Evolutionary conservation across 805 yeast genomes (phyloP).

Genomic region (Ogataea paradorogensis): DNA sequence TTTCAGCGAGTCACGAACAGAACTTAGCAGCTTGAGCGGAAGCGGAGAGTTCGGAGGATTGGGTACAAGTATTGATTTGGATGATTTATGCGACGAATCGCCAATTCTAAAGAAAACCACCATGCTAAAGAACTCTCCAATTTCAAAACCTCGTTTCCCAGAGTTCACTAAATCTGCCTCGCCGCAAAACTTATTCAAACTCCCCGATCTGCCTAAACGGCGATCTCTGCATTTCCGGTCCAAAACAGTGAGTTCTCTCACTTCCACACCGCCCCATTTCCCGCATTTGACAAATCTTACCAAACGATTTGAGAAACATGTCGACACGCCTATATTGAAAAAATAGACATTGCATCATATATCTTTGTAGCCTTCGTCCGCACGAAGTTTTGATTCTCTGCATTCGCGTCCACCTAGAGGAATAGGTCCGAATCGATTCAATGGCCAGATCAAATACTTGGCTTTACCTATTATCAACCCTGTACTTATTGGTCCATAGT

Average conservation of each 20-base stretch:
- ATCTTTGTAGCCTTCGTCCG: constrained; percentile 1
- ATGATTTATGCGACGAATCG: constrained; percentile 24
- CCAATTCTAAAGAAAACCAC: constrained; percentile 16
- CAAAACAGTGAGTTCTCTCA: constrained; percentile 26
- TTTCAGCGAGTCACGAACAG: neutral
- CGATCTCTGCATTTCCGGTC: constrained; percentile 24
- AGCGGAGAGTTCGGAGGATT: constrained; percentile 28
- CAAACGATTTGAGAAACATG: constrained; percentile 25
- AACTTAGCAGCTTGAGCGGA: neutral
- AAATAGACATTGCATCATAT: constrained; percentile 10
- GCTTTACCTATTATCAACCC: constrained; percentile 82
- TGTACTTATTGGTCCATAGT: constrained; percentile 82
- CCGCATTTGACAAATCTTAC: constrained; percentile 17
- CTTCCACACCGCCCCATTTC: constrained; percentile 16
- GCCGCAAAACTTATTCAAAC: constrained; percentile 15
- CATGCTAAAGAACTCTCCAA: constrained; percentile 5
- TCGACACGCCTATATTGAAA: constrained; percentile 32
- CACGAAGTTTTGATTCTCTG: constrained; percentile 27
- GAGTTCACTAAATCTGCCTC: neutral
- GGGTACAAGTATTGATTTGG: constrained; percentile 25
- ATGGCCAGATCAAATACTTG: constrained; percentile 67
- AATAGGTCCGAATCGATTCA: constrained; percentile 48
- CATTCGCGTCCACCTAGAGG: constrained; percentile 54
- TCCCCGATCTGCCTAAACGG: constrained; percentile 21
- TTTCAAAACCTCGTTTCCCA: neutral